Evolutionary conservation across 1,284 basidiomycete genomes (phyloP), one percentile per base, ranked within the genome.

Genomic region (Irpex sp.): DNA sequence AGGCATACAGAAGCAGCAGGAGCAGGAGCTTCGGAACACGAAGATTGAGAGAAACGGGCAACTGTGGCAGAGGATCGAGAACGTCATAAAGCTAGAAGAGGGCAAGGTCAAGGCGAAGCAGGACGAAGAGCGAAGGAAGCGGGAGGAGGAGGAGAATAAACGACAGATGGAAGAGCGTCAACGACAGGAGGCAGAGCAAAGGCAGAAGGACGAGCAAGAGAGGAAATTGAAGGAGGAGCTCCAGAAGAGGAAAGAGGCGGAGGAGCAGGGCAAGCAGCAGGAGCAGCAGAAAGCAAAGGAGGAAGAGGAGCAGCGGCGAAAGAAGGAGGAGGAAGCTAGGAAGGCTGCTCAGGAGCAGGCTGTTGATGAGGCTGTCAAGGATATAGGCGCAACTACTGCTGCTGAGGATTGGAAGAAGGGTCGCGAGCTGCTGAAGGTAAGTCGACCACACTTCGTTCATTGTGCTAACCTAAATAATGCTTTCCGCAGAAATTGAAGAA

Each of bases 401-500:
- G 79, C 79, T 43, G 82, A 86, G 11, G 91, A 94, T 68, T 96
- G 92, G 90, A 71, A 74, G 55, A 74, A 80, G 31, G 92, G 87
- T 63, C 83, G 89, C 15, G 76, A 78, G 17, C 79, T 79, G 60
- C 81, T 95, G 65, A 80, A 80, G 75, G 90, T 90, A 66, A 65
- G 78, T 15, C 72, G 13, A 54, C 17, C 9, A 33, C 1, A 46
- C 51, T 26, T 11, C 5, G 13, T 55, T 5, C 31, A 1, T 1
- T 26, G 19, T 50, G 17, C 47, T 19, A 43, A 51, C 53, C 54
- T 57, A 46, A 58, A 59, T 60, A 35, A 4, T 31, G 13, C 60
- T 0, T 51, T 59, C 60, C 4, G 60, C 51, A 92, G 84, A 77
- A 79, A 64, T 81, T 97, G 67, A 98, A 98, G 78, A 71, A 74